Percentiles rank a stretch among this genome's conserved stretches.
phyloP scores from a whole-genome alignment of 116 monocot species.

The Zostera marina region DNA sequence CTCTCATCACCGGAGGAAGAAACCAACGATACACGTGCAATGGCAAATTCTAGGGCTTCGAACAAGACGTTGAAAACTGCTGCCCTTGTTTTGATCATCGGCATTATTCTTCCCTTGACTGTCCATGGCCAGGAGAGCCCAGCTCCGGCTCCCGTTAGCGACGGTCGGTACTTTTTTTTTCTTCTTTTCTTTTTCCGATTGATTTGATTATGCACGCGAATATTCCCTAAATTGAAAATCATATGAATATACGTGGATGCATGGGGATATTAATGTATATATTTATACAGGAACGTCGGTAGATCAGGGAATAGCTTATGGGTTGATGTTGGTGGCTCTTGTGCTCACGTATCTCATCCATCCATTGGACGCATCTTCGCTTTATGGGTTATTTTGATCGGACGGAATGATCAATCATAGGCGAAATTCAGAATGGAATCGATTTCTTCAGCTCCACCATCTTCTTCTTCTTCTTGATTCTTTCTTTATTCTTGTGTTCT shows the following conservation, averaged over 20 bases:
- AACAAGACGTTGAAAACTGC: constrained; percentile 14
- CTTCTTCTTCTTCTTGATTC: too few species aligned
- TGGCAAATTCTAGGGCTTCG: constrained; percentile 16
- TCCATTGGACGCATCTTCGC: constrained; percentile 33
- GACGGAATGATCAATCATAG: not conserved
- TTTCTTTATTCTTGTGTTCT: too few species aligned
- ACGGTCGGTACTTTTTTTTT: constrained; percentile 17
- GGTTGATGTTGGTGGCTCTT: constrained; percentile 61
- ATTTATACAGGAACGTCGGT: constrained; percentile 38
- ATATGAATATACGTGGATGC: too few species aligned
- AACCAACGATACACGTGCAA: not conserved
- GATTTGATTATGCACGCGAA: too few species aligned
- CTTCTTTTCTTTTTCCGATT: not conserved
- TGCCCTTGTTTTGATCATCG: constrained; percentile 19
- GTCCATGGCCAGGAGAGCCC: constrained; percentile 26
- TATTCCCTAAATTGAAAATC: too few species aligned
- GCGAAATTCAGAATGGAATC: too few species aligned
- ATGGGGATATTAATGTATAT: too few species aligned
- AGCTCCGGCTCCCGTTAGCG: constrained; percentile 47
- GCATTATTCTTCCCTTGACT: constrained; percentile 30
- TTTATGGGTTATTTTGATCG: constrained; percentile 2
- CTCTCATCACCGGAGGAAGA: too few species aligned
- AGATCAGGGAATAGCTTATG: constrained; percentile 56
- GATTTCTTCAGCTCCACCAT: too few species aligned
- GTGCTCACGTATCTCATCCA: constrained; percentile 71